Conservation (phyloP, 306 rosid genomes). For the Hippophae gyantsensis region DNA sequence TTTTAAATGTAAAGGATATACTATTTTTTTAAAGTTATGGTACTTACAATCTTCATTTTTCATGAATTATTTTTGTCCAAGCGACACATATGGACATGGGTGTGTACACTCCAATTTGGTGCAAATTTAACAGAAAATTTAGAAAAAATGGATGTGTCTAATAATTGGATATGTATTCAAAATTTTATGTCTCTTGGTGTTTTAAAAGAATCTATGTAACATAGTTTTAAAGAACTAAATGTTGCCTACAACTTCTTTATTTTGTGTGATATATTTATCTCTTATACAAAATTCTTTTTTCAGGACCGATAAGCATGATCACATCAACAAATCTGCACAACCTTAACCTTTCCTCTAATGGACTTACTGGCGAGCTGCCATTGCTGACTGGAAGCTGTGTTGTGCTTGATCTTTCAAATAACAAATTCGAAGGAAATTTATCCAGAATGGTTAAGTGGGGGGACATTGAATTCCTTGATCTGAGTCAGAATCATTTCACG, state of each 20-base stretch:
- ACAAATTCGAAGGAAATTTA: conserved; percentile 72
- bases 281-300: conserved; percentile 29
- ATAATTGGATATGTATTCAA: too few species aligned
- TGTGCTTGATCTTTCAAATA: conserved; percentile 80
- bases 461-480: conserved; percentile 78
- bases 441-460: conserved; percentile 84
- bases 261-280: conserved; percentile 5
- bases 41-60: not conserved
- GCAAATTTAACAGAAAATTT: too few species aligned
- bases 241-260: too few species aligned
- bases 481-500: conserved; percentile 63
- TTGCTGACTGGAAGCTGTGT: conserved; percentile 85
- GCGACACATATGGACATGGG: too few species aligned
- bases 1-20: conserved; percentile 1
- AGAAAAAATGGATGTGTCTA: too few species aligned
- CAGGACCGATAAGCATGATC: conserved; percentile 69
- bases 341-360: conserved; percentile 77
- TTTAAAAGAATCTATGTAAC: too few species aligned
- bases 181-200: too few species aligned
- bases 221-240: too few species aligned
- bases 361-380: conserved; percentile 66
- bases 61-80: too few species aligned
- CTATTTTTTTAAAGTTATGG: conserved; percentile 7
- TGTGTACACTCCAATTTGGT: too few species aligned
- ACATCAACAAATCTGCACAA: conserved; percentile 56